Evolutionary conservation across 1,284 basidiomycete genomes (phyloP).

Genomic region (Boletus hoseneyae): DNA sequence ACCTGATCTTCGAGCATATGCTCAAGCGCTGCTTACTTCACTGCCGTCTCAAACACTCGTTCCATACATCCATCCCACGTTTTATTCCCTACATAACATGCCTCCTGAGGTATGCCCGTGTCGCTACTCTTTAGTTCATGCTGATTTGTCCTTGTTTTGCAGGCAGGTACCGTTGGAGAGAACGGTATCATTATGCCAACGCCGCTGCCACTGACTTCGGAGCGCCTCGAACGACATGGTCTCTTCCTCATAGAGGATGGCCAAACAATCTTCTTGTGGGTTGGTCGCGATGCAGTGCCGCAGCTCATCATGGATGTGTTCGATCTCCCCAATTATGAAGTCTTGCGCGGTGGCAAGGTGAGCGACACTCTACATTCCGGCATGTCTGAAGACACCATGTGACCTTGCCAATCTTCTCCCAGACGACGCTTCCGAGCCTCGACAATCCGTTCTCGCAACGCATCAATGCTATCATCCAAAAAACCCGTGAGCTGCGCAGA

Average conservation of each 20-base stretch:
- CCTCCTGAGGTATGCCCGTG: constrained; percentile 65
- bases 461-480: constrained; percentile 89
- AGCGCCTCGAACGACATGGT: constrained; percentile 92
- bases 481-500: constrained; percentile 85
- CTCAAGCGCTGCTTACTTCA: constrained; percentile 89
- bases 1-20: constrained; percentile 93
- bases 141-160: constrained; percentile 12
- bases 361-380: constrained; percentile 16
- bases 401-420: constrained; percentile 7
- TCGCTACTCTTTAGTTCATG: not conserved
- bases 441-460: constrained; percentile 94
- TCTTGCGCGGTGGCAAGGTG: constrained; percentile 90
- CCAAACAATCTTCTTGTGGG: constrained; percentile 97
- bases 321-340: constrained; percentile 84
- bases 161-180: constrained; percentile 82
- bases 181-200: constrained; percentile 80
- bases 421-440: constrained; percentile 84
- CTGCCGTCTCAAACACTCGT: constrained; percentile 89
- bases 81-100: constrained; percentile 99
- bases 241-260: constrained; percentile 97
- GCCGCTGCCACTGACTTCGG: constrained; percentile 89
- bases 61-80: constrained; percentile 91
- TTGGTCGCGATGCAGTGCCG: constrained; percentile 95
- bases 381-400: not conserved
- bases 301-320: constrained; percentile 95